phyloP scores from a whole-genome alignment of 805 yeast genomes.

The Candida jianshihensis region DNA sequence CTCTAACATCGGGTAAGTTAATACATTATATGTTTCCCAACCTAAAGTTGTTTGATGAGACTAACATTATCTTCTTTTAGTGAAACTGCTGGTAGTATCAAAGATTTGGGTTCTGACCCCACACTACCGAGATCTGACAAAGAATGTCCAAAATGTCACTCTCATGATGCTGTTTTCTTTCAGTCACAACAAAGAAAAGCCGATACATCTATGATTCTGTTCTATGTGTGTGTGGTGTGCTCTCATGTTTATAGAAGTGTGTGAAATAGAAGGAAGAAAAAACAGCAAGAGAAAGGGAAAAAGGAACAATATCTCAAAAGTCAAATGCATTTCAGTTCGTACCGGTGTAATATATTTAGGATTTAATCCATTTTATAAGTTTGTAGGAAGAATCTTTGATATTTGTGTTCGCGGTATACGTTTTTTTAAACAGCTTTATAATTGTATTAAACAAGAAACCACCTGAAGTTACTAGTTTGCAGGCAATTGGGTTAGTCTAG shows the following conservation, averaged over 20 bases:
- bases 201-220: slow-evolving; percentile 91
- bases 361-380: no score
- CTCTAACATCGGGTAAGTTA: slow-evolving; percentile 62
- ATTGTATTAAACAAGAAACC: no score
- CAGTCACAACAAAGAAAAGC: slow-evolving; percentile 93
- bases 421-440: no score
- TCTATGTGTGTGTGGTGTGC: slow-evolving; percentile 87
- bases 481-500: no score
- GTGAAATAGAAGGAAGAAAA: slow-evolving; percentile 1
- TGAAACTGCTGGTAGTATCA: slow-evolving; percentile 95
- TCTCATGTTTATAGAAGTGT: slow-evolving; percentile 50
- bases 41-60: not conserved
- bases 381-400: no score
- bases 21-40: no score
- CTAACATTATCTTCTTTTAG: slow-evolving; percentile 7
- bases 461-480: no score
- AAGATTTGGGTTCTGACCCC: slow-evolving; percentile 95
- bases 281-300: not conserved
- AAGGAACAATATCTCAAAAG: no score
- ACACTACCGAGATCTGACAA: slow-evolving; percentile 93
- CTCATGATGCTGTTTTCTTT: slow-evolving; percentile 89
- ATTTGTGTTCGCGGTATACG: no score
- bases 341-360: no score
- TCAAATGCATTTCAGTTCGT: not conserved
- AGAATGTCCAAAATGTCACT: slow-evolving; percentile 85